Percentiles rank a stretch among this genome's conserved stretches.
phyloP scores from a whole-genome alignment of 805 yeast species.

The Wickerhamomyces xylosicus region DNA sequence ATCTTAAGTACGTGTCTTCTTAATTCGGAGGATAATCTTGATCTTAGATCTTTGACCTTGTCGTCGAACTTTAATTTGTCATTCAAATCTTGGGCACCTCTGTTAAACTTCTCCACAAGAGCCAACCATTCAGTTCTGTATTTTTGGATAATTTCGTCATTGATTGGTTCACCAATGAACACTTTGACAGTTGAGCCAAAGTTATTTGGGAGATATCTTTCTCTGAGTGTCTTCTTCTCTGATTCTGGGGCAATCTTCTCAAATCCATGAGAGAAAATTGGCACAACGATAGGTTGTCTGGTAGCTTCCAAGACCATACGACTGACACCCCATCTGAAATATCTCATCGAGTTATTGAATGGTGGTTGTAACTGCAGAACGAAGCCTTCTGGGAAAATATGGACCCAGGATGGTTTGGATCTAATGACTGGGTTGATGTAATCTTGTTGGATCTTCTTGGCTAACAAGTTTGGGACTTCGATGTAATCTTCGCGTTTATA shows the following conservation, averaged over 20 bases:
- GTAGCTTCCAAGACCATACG: conserved; percentile 76
- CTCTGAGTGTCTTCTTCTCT: conserved; percentile 31
- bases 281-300: conserved; percentile 76
- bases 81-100: conserved; percentile 47
- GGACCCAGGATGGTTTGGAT: conserved; percentile 76
- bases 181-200: conserved; percentile 60
- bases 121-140: conserved; percentile 66
- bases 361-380: conserved; percentile 82
- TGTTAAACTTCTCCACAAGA: conserved; percentile 45
- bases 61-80: conserved; percentile 51
- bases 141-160: conserved; percentile 43
- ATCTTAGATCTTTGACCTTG: conserved; percentile 57
- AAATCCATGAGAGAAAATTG: conserved; percentile 78
- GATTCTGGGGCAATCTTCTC: conserved; percentile 79
- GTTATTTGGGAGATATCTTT: conserved; percentile 50
- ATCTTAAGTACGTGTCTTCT: conserved; percentile 49
- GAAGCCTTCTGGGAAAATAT: conserved; percentile 90
- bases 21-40: conserved; percentile 57
- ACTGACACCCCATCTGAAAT: conserved; percentile 92
- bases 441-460: conserved; percentile 13
- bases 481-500: conserved; percentile 2
- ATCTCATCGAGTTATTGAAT: conserved; percentile 77
- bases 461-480: background rate
- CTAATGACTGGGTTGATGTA: conserved; percentile 50
- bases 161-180: conserved; percentile 61